phyloP scores from a whole-genome alignment of 495 filamentous ascomycete species.

The Aspergillus heteromorphus region DNA sequence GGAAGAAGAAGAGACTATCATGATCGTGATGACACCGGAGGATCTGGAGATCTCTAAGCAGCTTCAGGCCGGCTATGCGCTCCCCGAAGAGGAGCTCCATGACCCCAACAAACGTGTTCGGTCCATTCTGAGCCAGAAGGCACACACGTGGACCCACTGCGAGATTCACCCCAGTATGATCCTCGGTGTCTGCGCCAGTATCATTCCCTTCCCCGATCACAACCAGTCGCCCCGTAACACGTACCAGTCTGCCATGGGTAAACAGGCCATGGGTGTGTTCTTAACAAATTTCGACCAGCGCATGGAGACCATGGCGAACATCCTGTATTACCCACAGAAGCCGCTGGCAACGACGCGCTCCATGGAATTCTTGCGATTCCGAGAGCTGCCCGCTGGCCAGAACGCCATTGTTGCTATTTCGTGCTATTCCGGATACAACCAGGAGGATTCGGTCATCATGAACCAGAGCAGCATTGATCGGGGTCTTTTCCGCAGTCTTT shows the following conservation, averaged over 20 bases:
- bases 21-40: constrained; percentile 98
- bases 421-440: constrained; percentile 98
- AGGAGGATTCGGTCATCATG: constrained; percentile 99
- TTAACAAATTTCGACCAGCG: constrained; percentile 91
- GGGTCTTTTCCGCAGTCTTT: constrained; percentile 93
- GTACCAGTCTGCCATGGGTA: constrained; percentile 99
- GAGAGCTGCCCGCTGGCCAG: constrained; percentile 93
- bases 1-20: constrained; percentile 95
- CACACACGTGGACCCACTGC: constrained; percentile 92
- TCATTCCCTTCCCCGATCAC: constrained; percentile 99
- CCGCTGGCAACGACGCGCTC: constrained; percentile 91
- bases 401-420: constrained; percentile 98
- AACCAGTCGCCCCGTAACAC: constrained; percentile 99
- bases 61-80: constrained; percentile 58
- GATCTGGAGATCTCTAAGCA: constrained; percentile 73
- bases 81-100: constrained; percentile 52
- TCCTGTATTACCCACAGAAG: constrained; percentile 98
- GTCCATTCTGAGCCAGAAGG: constrained; percentile 71
- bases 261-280: constrained; percentile 99
- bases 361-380: constrained; percentile 98
- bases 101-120: constrained; percentile 77
- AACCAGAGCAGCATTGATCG: constrained; percentile 98
- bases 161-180: constrained; percentile 99
- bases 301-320: constrained; percentile 99
- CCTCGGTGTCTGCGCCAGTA: constrained; percentile 93